These are phyloP conservation scores for Fraxinus platypoda DNA, from an alignment of 305 asterid genomes.

Conservation along the genomic window DNA sequence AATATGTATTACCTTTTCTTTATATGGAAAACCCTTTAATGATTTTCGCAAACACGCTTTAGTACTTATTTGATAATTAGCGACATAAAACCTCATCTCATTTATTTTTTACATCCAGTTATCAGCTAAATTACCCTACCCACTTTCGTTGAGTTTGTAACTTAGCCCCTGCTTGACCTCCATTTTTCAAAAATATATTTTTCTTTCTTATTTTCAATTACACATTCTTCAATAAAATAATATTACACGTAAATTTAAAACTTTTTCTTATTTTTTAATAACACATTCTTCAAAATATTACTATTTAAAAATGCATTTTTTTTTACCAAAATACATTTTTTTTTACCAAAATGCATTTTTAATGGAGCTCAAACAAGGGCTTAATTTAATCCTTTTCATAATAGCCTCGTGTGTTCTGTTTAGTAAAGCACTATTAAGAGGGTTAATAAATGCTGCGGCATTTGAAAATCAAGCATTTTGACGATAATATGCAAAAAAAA, in stretches of 20 bases:
- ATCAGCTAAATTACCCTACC: neutral
- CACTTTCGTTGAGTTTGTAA: neutral
- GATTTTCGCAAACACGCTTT: neutral
- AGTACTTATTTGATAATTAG: neutral
- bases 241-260: no score
- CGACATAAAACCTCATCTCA: neutral
- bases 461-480: neutral
- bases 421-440: neutral
- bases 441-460: neutral
- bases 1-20: slow-evolving; percentile 37
- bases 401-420: neutral
- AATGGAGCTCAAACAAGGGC: no score
- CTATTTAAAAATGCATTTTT: no score
- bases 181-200: no score
- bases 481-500: neutral
- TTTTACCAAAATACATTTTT: no score
- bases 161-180: no score
- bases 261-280: no score
- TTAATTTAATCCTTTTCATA: no score
- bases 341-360: no score
- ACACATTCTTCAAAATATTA: no score
- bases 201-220: no score
- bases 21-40: neutral
- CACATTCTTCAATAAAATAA: no score
- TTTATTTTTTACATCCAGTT: neutral